Percentiles rank a stretch among this genome's conserved stretches.
phyloP scores from a whole-genome alignment of 2,329 filamentous ascomycete species.

The Neopestalotiopsis sp. region DNA sequence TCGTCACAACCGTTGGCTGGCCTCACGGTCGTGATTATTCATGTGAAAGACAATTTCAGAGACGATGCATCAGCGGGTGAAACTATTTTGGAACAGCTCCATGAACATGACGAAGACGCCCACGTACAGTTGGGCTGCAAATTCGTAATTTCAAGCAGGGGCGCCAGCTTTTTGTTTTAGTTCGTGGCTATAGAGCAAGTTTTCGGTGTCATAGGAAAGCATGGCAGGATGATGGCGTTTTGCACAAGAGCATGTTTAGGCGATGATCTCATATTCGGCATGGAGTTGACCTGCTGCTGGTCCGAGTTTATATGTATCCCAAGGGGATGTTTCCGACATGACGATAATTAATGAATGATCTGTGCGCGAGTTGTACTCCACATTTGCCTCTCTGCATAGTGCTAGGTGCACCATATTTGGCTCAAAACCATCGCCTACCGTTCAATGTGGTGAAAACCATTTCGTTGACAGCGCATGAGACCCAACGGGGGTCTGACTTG shows the following conservation, averaged over 20 bases:
- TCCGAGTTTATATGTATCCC: not conserved
- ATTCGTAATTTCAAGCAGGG: conserved; percentile 74
- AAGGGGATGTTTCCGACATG: not conserved
- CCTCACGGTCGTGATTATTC: conserved; percentile 85
- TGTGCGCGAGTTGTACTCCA: not conserved
- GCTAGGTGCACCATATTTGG: not conserved
- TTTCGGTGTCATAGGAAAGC: not conserved
- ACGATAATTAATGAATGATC: not conserved
- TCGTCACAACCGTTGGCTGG: conserved; percentile 65
- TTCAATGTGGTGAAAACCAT: no score
- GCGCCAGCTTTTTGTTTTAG: conserved; percentile 63
- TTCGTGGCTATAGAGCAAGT: not conserved
- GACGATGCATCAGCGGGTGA: conserved; percentile 72
- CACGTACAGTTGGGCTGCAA: conserved; percentile 75
- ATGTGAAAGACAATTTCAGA: conserved; percentile 85
- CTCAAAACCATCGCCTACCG: no score
- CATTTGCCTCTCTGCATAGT: not conserved
- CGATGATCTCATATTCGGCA: not conserved
- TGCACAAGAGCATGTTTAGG: not conserved
- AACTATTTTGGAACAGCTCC: conserved; percentile 73
- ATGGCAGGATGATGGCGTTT: not conserved
- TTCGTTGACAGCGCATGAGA: no score
- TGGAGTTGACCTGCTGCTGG: not conserved
- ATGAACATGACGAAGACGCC: conserved; percentile 66
- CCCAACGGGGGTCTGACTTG: no score